Base-by-base conservation (phyloP, 352 stramenopile species). In the Stephanocyclus meneghinianus region DNA sequence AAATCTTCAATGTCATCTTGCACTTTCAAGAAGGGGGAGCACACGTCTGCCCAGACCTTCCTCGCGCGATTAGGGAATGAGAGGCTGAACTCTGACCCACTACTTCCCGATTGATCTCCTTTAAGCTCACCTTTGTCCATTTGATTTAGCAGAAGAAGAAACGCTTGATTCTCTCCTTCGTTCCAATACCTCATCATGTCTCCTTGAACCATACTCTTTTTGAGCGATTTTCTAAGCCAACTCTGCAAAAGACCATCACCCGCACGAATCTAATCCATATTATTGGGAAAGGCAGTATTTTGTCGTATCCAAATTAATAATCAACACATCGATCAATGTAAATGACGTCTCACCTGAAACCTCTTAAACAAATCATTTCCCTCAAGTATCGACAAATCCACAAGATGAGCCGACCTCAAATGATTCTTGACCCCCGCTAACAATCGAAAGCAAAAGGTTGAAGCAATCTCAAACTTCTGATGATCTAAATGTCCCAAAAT, bases 341-440 rank as follows among this genome's bases (percentile, higher is more conserved):
- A 40, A 32, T 48, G 5, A 21, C 18, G 32, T 40, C 73, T 68
- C n/a, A 86, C 67, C 64, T 88, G 79, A 65, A 84, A 93, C 10
- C 80, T 55, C 30, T 89, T 80, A 57, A 87, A 91, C 11, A 92
- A 79, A 78, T 87, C 84, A 76, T 91, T 92, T 8, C 84, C 85
- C 35, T 85, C 47, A 15, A 93, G 55, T 7, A 75, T 69, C 10
- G 68, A 80, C 13, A 80, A 81, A 76, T 91, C 71, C 1, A 91
- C 61, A 21, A 55, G 35, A 57, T 93, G 88, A 13, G 86, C 80
- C 11, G 77, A 59, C 21, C 76, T 78, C 21, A 93, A 57, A 78
- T 93, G 88, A 29, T 81, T 66, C 76, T 91, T 93, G 1, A 91
- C 65, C 4, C 87, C 42, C 1, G 68, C 47, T 5, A 90, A 55